Conservation (phyloP, 2,329 filamentous ascomycete species). For the Mollisia scopiformis region DNA sequence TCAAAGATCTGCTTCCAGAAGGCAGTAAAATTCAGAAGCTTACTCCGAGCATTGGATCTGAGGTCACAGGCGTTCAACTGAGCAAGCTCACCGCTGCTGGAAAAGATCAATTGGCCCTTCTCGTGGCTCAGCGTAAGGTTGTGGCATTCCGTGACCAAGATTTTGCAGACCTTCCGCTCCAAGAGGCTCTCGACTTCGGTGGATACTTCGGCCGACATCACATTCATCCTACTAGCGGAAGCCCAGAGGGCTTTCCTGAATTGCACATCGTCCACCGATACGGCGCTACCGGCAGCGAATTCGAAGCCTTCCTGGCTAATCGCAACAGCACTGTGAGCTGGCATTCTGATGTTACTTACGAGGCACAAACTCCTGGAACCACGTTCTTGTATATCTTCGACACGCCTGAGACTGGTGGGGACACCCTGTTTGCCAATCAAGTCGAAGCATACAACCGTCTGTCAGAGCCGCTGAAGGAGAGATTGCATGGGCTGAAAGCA, state of each 20-base stretch:
- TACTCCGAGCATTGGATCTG: conserved; percentile 73
- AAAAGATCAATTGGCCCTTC: conserved; percentile 74
- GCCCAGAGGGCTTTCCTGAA: conserved; percentile 71
- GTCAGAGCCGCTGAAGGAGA: conserved; percentile 62
- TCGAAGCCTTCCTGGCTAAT: conserved; percentile 62
- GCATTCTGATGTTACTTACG: conserved; percentile 87
- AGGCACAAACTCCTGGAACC: conserved; percentile 82
- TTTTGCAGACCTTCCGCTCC: conserved; percentile 67
- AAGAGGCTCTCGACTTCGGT: conserved; percentile 69
- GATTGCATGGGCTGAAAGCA: conserved; percentile 77
- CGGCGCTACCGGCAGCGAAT: conserved; percentile 62
- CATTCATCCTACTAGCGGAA: conserved; percentile 76
- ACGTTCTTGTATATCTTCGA: conserved; percentile 89
- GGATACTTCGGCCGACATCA: conserved; percentile 79
- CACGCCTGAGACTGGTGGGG: conserved; percentile 74
- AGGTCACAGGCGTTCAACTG: conserved; percentile 70
- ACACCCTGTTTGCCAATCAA: conserved; percentile 79
- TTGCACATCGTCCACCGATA: conserved; percentile 74
- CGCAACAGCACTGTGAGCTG: conserved; percentile 80
- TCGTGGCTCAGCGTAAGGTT: conserved; percentile 75
- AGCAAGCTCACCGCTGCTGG: conserved; percentile 67
- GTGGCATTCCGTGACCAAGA: conserved; percentile 79
- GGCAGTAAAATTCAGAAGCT: conserved; percentile 57
- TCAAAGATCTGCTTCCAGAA: conserved; percentile 65
- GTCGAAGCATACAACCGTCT: conserved; percentile 79